Evolutionary conservation across 305 asterid species (phyloP).

Genomic region (Stenogyne calaminthoides): DNA sequence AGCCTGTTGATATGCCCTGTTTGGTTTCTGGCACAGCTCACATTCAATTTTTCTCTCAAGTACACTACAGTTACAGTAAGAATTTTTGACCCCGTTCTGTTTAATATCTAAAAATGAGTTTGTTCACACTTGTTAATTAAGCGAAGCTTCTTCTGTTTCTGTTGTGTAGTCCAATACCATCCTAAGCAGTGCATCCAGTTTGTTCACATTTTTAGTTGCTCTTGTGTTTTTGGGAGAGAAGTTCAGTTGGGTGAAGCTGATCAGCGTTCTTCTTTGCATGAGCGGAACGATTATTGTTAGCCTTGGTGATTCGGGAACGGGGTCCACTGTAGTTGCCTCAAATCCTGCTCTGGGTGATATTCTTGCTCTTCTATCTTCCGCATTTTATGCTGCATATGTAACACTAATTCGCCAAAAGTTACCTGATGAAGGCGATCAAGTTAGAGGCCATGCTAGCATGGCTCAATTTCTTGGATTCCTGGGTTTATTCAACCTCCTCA

Average conservation of each 20-base stretch:
- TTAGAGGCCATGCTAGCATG: slow-evolving; percentile 72
- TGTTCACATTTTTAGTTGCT: slow-evolving; percentile 88
- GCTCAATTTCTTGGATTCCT: slow-evolving; percentile 92
- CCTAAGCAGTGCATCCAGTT: slow-evolving; percentile 88
- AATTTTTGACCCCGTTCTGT: slow-evolving; percentile 21
- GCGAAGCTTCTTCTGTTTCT: slow-evolving; percentile 17
- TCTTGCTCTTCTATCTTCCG: slow-evolving; percentile 71
- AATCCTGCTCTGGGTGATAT: slow-evolving; percentile 78
- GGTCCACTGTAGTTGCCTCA: slow-evolving; percentile 49
- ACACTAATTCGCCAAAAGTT: slow-evolving; percentile 79
- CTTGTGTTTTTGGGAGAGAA: slow-evolving; percentile 83
- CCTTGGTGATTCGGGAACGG: slow-evolving; percentile 71
- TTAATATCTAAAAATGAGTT: neutral
- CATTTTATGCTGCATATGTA: slow-evolving; percentile 77
- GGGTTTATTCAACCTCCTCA: slow-evolving; percentile 79
- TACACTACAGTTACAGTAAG: slow-evolving; percentile 94
- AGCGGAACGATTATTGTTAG: slow-evolving; percentile 86
- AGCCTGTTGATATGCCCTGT: slow-evolving; percentile 86
- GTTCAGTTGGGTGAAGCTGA: slow-evolving; percentile 86
- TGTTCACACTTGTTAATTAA: no score
- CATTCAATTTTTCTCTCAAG: slow-evolving; percentile 89
- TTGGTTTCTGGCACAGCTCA: slow-evolving; percentile 94
- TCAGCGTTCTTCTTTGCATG: slow-evolving; percentile 91
- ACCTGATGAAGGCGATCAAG: slow-evolving; percentile 79
- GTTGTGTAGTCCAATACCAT: slow-evolving; percentile 86